These are phyloP conservation scores for Aspergillus novoparasiticus DNA, from an alignment of 2,329 filamentous ascomycete genomes.

Conservation along the genomic window DNA sequence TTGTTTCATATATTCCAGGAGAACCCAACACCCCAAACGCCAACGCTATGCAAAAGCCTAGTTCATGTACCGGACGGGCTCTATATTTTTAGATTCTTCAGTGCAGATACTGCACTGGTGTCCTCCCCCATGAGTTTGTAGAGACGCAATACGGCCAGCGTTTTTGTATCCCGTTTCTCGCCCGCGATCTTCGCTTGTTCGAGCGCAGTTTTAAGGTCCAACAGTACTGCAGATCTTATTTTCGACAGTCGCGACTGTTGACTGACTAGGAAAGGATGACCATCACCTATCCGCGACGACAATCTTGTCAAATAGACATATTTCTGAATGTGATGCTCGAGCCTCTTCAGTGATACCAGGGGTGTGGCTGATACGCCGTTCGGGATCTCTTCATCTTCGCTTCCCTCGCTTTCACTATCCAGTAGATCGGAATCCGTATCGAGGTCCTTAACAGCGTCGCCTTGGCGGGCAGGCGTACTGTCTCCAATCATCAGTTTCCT, in stretches of 20 bases:
- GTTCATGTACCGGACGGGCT: conserved; percentile 3
- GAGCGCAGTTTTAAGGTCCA: conserved; percentile 66
- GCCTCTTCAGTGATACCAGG: conserved; percentile 43
- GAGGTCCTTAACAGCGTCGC: conserved; percentile 21
- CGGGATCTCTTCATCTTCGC: conserved; percentile 45
- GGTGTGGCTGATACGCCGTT: conserved; percentile 38
- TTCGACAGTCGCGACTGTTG: conserved; percentile 60
- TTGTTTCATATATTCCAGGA: conserved; percentile 29
- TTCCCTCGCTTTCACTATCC: conserved; percentile 36
- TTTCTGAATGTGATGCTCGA: conserved; percentile 60
- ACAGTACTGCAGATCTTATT: conserved; percentile 63
- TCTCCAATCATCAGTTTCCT: conserved; percentile 69
- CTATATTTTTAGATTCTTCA: conserved; percentile 50
- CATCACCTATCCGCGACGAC: conserved; percentile 53
- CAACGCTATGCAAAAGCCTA: conserved; percentile 44
- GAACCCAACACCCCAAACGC: conserved; percentile 36
- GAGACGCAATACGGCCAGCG: conserved; percentile 60
- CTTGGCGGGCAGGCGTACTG: conserved; percentile 25
- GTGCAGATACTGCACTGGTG: conserved; percentile 59
- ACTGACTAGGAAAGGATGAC: conserved; percentile 65
- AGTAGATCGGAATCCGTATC: conserved; percentile 41
- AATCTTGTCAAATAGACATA: conserved; percentile 60
- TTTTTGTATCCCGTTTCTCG: conserved; percentile 39
- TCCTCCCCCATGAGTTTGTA: conserved; percentile 65
- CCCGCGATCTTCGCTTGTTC: conserved; percentile 55